These are phyloP conservation scores for Eucalyptus tenuipes DNA, from an alignment of 345 rosid genomes.

Conservation along the genomic window DNA sequence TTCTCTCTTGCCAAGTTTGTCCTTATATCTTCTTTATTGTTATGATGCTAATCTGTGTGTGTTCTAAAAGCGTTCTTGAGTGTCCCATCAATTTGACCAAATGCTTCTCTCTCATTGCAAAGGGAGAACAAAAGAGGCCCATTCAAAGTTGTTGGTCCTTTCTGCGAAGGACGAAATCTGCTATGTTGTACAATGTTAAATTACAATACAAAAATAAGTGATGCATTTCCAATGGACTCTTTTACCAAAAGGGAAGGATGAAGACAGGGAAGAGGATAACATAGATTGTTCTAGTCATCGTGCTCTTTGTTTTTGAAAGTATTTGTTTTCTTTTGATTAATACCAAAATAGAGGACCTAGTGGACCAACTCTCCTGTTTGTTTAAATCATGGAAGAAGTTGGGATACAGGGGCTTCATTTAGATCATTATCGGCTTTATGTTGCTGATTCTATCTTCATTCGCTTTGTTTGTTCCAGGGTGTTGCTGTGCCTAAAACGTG, in stretches of 20 bases:
- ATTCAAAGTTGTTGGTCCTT: neutral
- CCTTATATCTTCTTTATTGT: neutral
- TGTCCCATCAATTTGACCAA: neutral
- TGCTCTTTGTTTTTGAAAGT: neutral
- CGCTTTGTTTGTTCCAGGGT: constrained; percentile 37
- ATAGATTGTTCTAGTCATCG: neutral
- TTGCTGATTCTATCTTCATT: neutral
- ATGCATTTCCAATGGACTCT: neutral
- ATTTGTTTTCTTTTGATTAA: neutral
- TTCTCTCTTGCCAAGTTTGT: neutral
- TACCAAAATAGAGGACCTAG: neutral
- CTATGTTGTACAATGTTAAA: neutral
- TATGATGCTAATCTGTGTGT: neutral
- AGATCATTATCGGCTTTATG: neutral
- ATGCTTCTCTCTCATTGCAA: neutral
- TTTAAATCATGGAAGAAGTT: neutral
- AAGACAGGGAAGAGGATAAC: neutral
- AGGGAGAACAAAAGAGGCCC: neutral
- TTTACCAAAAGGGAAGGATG: neutral
- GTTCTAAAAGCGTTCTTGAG: neutral
- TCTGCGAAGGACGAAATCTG: neutral
- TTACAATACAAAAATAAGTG: neutral
- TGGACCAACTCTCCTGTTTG: neutral
- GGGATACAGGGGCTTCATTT: neutral
- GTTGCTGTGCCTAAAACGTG: constrained; percentile 85